Evolutionary conservation across 2,329 filamentous ascomycete genomes (phyloP), one percentile per base, ranked within the genome.

Genomic region (Didymellaceae sp.): DNA sequence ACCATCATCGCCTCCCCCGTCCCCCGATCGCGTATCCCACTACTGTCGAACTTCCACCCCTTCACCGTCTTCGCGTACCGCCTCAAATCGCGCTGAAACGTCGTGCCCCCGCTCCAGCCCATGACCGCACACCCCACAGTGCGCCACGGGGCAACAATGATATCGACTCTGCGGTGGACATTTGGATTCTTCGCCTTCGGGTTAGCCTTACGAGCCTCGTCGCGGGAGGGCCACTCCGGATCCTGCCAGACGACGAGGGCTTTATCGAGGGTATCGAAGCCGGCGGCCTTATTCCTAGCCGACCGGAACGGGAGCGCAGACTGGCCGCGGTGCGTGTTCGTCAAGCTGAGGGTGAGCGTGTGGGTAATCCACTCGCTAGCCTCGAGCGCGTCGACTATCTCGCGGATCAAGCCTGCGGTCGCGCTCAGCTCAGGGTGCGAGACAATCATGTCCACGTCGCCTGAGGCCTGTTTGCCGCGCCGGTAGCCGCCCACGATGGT

Each of bases 201-300:
- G 35, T 76, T 62, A 1, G 52, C 52, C 0, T 60, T 67, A 9
- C 72, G 59, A 39, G 76, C 76, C 11, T 51, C 69, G 1, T 64
- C 66, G 48, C 73, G 73, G 0, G 66, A 71, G 5, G 74, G 70
- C 69, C 75, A 75, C 2, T 56, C 41, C 0, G 87, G 87, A 64
- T 91, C 80, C 67, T 96, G 90, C 93, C 93, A 97, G 0, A 97
- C 91, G 1, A 97, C 88, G 43, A 97, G 77, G 0, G 91, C 91
- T 71, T 97, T 97, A 71, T 97, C 92, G 1, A 97, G 80, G 0
- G 86, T 90, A 67, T 97, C 92, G 59, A 96, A 97, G 0, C 90
- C 89, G 17, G 80, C 76, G 1, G 76, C 75, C 5, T 73, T 67
- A 10, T 63, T 67, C 40, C 65, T 72, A 3, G 74, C 70, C 5